Base-by-base conservation (phyloP, 768 basidiomycete genomes). In the Asterophora parasitica region DNA sequence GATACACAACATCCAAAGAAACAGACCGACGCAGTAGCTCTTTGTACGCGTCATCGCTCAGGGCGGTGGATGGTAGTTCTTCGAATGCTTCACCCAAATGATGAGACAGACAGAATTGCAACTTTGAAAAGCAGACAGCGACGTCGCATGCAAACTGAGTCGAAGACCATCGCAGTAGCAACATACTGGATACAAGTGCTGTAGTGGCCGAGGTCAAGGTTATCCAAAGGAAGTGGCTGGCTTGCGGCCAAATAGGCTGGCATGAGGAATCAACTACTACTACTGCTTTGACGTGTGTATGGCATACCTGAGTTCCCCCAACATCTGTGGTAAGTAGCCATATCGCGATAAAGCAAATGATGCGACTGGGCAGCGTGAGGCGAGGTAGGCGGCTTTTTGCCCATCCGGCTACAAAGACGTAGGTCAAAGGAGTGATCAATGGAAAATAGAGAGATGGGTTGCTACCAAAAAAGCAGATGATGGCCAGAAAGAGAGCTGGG, bases 341-440 rank as follows among this genome's bases (percentile, higher is more conserved):
- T 19, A 75, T 65, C 1, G 72, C 69, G n/a, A 74, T 59, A 48
- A 77, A 76, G 49, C 71, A 73, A 8, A 70, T 67, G 40, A 77
- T 74, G 15, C 74, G 74, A 37, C 65, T 66, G 4, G 75, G 65
- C 9, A 73, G 50, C 23, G 68, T 69, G 15, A 78, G 58, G 13
- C 75, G 67, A 33, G 72, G 75, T 7, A 76, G 58, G 13, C 69
- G 64, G 48, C 76, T 77, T 53, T 75, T 75, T n/a, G 60, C 44
- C 42, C 46, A 58, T 23, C 61, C 63, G 42, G 58, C 58, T 59
- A 19, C 15, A 32, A 35, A 27, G 4, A 28, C 12, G 3, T 40
- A 32, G 39, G 30, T 15, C 40, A 35, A 34, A 16, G 35, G 42
- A 19, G n/a, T 12, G 19, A 42, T 12, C 19, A n/a, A n/a, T n/a